Base-by-base conservation (phyloP, 2,329 filamentous ascomycete genomes). In the Dactylellina cionopaga region DNA sequence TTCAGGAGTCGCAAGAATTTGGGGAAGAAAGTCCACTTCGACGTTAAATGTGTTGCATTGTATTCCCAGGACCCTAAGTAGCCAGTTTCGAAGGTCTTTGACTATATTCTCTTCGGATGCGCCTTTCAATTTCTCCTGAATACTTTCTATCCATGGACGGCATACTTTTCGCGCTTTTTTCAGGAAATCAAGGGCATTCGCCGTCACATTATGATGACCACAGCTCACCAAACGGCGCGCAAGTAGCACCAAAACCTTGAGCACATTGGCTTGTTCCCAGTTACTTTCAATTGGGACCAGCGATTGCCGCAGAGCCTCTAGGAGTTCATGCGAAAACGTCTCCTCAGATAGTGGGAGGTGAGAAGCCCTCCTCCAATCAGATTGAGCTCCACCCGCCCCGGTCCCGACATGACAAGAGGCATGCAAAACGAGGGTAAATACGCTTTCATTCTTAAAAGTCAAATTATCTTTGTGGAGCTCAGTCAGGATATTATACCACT, bases 401-500 rank as follows among this genome's bases (percentile, higher is more conserved):
- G n/a, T 5, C 0, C 87, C 84, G 1, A 80, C 80, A 77, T 87
- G 83, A 66, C 82, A 80, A 10, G 82, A 79, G 0, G 81, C 79
- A 69, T 89, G 87, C 2, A 82, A 75, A 0, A 88, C 52, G 0
- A 87, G 75, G 1, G 83, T 72, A 2, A 78, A 78, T 0, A 84
- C 84, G 33, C 86, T 83, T 0, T 79, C 65, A 41, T 84, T 83
- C 6, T 83, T 83, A 41, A 86, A 83, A 44, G 86, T 83, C 0
- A 89, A 52, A 1, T 79, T 79, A 0, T 84, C 82, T 0, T 80
- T 78, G 0, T 79, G 77, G 3, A 89, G 77, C 75, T 89, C 83
- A 0, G 80, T 75, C 0, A 87, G 76, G 1, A 89, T 82, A 59
- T 87, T 89, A 11, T 80, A 76, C 84, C 86, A 89, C 46, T 86